Base-by-base conservation (phyloP, 441 rosid species). In the Eruca vesicaria region DNA sequence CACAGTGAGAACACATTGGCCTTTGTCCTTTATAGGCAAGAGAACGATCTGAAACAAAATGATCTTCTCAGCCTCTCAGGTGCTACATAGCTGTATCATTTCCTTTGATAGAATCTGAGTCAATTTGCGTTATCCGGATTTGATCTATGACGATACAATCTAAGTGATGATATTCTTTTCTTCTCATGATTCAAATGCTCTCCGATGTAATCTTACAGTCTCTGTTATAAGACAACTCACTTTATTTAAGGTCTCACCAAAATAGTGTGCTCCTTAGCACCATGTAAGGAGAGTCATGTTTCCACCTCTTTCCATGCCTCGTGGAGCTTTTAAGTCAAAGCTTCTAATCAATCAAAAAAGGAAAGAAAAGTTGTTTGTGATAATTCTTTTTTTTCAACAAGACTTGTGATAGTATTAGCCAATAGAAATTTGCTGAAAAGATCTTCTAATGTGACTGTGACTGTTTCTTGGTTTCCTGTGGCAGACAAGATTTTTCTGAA, bases 1-100 rank as follows among this genome's bases (percentile, higher is more conserved):
- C 83, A 21, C 72, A 75, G 53, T 72, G 71, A 84, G 66, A 41
- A 38, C 14, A 19, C 7, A 9, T 63, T 55, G 35, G 9, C 65
- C 6, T 7, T 35, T 35, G 12, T n/a, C 41, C 41, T 2, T 35
- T 35, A 35, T 4, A 69, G 18, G 65, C 28, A 41, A 58, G 66
- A 69, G 65, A 36, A 15, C 33, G 21, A 21, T 55, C 21, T 68
- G 23, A 33, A 32, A 32, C 14, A 38, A 66, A 69, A n/a, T n/a
- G n/a, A n/a, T n/a, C n/a, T n/a, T n/a, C n/a, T n/a, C n/a, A n/a
- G n/a, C n/a, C n/a, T n/a, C n/a, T n/a, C n/a, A n/a, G n/a, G n/a
- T n/a, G n/a, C n/a, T n/a, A n/a, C n/a, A n/a, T n/a, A n/a, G 29
- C 16, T 14, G 15, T 18, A 58, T 36, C 28, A 69, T 35, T 2